A percentile compares a stretch with the other conserved stretches of the same genome.
These are phyloP conservation scores for Fragilaria crotonensis DNA, from an alignment of 108 stramenopile genomes.

Conservation along the genomic window DNA sequence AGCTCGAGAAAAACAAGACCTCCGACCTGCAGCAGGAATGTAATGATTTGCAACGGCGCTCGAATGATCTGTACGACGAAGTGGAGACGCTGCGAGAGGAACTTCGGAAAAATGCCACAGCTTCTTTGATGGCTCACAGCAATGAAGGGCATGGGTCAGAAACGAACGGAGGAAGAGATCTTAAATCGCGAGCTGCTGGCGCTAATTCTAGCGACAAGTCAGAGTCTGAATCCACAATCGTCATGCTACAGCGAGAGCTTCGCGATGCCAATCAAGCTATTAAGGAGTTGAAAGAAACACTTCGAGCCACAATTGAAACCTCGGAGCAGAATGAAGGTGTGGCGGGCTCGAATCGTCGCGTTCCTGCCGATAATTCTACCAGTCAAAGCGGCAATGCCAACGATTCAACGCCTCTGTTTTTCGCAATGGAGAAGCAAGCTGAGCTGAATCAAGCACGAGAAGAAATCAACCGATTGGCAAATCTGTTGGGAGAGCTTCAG, in stretches of 20 bases:
- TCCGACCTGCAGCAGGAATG: constrained; percentile 12
- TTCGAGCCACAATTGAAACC: constrained; percentile 45
- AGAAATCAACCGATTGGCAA: constrained; percentile 77
- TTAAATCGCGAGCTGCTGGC: not conserved
- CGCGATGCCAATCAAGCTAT: constrained; percentile 71
- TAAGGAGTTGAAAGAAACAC: constrained; percentile 70
- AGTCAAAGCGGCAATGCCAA: constrained; percentile 5
- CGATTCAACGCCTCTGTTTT: constrained; percentile 68
- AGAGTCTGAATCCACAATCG: constrained; percentile 68
- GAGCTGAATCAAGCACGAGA: constrained; percentile 76
- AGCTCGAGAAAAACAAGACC: constrained; percentile 22
- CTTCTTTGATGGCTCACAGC: constrained; percentile 12
- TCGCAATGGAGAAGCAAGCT: constrained; percentile 86
- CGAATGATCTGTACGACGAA: constrained; percentile 30
- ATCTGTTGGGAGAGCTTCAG: constrained; percentile 68
- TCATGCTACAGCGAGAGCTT: constrained; percentile 75
- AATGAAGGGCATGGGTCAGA: constrained; percentile 18
- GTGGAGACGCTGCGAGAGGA: constrained; percentile 30
- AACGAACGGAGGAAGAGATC: constrained; percentile 8
- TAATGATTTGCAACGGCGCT: constrained; percentile 4
- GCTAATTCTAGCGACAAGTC: not conserved
- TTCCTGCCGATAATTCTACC: not conserved
- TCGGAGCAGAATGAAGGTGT: constrained; percentile 4
- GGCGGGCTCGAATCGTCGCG: not conserved
- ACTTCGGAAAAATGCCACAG: constrained; percentile 7